Conservation (phyloP, 345 rosid genomes). For the Ailanthus altissimus region DNA sequence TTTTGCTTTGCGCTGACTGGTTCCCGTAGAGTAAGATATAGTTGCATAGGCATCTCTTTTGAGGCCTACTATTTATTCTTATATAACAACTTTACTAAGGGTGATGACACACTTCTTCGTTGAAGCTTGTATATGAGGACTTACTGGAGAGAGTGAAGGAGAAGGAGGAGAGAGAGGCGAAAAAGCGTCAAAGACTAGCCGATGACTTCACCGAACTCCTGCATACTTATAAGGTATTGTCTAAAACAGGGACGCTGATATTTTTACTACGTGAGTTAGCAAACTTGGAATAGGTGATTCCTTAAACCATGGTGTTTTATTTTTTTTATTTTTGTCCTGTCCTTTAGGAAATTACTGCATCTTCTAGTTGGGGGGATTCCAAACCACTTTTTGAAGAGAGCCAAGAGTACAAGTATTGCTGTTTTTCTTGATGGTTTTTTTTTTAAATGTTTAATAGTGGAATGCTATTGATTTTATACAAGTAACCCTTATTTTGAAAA, state of each 20-base stretch:
- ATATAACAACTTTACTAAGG: background rate
- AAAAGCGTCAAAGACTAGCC: conserved; percentile 79
- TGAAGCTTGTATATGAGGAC: conserved; percentile 85
- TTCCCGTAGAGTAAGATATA: background rate
- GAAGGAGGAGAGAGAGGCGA: conserved; percentile 95
- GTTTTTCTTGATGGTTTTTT: background rate
- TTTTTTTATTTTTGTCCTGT: conserved; percentile 19
- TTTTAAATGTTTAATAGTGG: background rate
- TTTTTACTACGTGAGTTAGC: background rate
- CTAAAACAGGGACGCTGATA: background rate
- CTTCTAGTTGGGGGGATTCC: conserved; percentile 86
- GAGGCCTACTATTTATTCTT: background rate
- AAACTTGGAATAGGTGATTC: conserved; percentile 1
- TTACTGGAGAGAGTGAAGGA: conserved; percentile 82
- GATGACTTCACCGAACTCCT: conserved; percentile 83
- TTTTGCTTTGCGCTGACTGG: conserved; percentile 2
- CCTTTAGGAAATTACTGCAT: conserved; percentile 68
- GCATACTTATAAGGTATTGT: conserved; percentile 60
- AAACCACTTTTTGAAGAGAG: conserved; percentile 74
- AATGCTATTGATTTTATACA: background rate
- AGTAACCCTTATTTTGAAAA: conserved; percentile 8
- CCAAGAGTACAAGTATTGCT: conserved; percentile 71
- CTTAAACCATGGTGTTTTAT: background rate
- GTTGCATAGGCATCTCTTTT: background rate
- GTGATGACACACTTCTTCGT: conserved; percentile 17